Percentiles rank a stretch among this genome's conserved stretches.
Evolutionary conservation across 2,329 filamentous ascomycete genomes (phyloP).

Genomic region (Pezicula neosporulosa): DNA sequence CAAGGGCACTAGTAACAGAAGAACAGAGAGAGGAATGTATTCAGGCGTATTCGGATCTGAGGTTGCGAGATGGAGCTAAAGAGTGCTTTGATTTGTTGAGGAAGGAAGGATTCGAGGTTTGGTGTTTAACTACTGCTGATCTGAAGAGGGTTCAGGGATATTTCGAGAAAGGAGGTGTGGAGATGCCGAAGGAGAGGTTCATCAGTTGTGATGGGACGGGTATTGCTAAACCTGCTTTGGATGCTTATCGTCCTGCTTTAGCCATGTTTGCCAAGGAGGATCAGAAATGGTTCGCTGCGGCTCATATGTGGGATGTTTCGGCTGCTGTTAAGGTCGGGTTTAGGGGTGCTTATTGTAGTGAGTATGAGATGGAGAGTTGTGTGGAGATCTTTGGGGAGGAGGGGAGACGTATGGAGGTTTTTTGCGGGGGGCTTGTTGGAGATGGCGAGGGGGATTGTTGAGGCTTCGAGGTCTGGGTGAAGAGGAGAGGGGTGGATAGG

Average conservation of each 20-base stretch:
- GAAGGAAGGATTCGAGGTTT: constrained; percentile 45
- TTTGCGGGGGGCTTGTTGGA: constrained; percentile 40
- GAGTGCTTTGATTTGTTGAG: constrained; percentile 41
- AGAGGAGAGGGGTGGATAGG: too few relatives aligned
- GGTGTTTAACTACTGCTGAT: constrained; percentile 52
- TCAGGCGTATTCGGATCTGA: constrained; percentile 32
- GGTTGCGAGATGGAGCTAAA: constrained; percentile 34
- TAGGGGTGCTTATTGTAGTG: constrained; percentile 49
- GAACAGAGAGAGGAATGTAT: constrained; percentile 38
- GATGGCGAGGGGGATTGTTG: constrained; percentile 40
- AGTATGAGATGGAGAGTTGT: constrained; percentile 48
- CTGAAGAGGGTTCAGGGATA: constrained; percentile 46
- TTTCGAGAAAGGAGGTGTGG: constrained; percentile 43
- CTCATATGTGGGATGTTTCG: constrained; percentile 57
- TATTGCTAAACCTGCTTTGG: constrained; percentile 46
- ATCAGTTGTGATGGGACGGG: constrained; percentile 45
- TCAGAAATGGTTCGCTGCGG: constrained; percentile 53
- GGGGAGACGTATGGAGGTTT: constrained; percentile 44
- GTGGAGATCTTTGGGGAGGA: constrained; percentile 39
- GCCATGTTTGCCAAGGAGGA: constrained; percentile 33
- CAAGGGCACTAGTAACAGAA: constrained; percentile 36
- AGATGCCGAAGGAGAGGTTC: constrained; percentile 47
- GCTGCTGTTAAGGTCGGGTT: constrained; percentile 47
- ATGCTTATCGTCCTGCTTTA: constrained; percentile 41
- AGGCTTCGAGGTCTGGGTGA: not conserved